Conservation (phyloP, 2,329 filamentous ascomycete genomes). For the Nakataea oryzae region DNA sequence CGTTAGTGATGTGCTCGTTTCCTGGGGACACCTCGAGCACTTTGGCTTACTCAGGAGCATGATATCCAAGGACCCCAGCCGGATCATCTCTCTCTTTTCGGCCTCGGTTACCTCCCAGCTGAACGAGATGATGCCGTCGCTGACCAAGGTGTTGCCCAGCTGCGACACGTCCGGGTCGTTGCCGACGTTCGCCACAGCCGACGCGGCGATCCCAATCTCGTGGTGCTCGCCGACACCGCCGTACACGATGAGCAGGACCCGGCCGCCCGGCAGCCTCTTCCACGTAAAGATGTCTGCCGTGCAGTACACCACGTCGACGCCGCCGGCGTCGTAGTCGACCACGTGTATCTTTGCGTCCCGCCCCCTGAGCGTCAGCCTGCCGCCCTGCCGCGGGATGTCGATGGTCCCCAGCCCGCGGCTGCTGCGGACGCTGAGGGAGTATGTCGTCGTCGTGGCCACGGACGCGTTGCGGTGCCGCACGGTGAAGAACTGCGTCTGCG, state of each 20-base stretch:
- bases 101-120: neutral
- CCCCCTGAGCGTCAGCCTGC: constrained; percentile 45
- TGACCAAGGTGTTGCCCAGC: neutral
- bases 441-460: constrained; percentile 43
- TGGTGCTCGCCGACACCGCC: constrained; percentile 51
- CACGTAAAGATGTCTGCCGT: constrained; percentile 62
- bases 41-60: neutral
- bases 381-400: constrained; percentile 47
- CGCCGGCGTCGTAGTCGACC: constrained; percentile 53
- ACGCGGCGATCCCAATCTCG: constrained; percentile 36
- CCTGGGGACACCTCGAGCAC: neutral
- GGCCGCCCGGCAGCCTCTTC: constrained; percentile 50
- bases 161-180: neutral
- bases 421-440: constrained; percentile 53
- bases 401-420: constrained; percentile 36
- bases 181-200: neutral
- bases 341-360: constrained; percentile 60
- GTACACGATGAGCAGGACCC: constrained; percentile 49
- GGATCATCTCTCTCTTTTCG: neutral
- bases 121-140: neutral
- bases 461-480: constrained; percentile 57
- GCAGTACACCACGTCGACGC: constrained; percentile 52
- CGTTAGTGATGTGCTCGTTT: neutral
- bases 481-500: constrained; percentile 34
- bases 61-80: neutral